Conservation (phyloP, 2,329 filamentous ascomycete species). For the Colletotrichum falcatum region DNA sequence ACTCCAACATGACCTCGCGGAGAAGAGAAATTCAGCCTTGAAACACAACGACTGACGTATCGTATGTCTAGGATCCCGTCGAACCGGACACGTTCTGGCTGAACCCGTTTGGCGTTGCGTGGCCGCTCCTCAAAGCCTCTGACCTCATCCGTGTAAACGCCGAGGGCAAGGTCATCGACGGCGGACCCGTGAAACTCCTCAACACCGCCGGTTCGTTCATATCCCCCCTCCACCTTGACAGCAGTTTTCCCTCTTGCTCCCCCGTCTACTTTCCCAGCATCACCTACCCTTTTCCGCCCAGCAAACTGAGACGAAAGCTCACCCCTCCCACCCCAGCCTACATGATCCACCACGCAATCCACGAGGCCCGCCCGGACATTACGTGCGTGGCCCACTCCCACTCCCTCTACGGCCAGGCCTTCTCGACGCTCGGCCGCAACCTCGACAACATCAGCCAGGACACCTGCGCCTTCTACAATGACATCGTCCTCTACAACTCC, state of each 20-base stretch:
- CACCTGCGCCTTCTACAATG: constrained; percentile 69
- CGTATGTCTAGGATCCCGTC: constrained; percentile 59
- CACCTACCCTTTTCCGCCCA: background rate
- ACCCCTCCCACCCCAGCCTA: constrained; percentile 49
- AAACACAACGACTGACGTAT: background rate
- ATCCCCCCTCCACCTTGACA: background rate
- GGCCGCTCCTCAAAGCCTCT: constrained; percentile 71
- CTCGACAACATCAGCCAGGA: constrained; percentile 76
- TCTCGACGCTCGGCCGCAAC: constrained; percentile 70
- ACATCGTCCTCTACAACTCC: constrained; percentile 56
- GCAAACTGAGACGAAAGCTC: constrained; percentile 7
- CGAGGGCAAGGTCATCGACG: constrained; percentile 71
- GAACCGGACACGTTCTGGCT: constrained; percentile 74
- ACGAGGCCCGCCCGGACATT: constrained; percentile 65
- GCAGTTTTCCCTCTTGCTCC: background rate
- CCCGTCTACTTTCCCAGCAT: no score
- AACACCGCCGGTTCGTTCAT: constrained; percentile 33
- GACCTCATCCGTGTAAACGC: constrained; percentile 77
- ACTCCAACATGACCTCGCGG: background rate
- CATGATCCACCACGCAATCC: constrained; percentile 63
- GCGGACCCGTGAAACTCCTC: constrained; percentile 54
- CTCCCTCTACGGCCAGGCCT: constrained; percentile 66
- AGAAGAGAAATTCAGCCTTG: background rate
- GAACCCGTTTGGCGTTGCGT: constrained; percentile 73
- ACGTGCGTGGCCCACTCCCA: constrained; percentile 67